A percentile compares a stretch with the other conserved stretches of the same genome.
Evolutionary conservation across 306 rosid species (phyloP).

Genomic region (Carpinus fangiana): DNA sequence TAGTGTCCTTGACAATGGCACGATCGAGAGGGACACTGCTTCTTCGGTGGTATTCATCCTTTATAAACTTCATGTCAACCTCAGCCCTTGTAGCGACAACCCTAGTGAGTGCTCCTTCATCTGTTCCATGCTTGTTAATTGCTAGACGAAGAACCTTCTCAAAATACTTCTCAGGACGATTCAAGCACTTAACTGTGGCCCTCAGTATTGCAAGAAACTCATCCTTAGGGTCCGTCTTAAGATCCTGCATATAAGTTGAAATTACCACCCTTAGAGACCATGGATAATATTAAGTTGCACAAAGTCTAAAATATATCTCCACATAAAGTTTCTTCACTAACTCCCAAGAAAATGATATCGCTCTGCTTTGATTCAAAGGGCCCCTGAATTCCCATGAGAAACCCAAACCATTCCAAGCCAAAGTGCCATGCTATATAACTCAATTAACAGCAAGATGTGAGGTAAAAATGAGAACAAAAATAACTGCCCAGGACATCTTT

Average conservation of each 20-base stretch:
- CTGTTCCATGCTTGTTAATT: neutral
- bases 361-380: too few relatives aligned
- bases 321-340: too few relatives aligned
- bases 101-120: conserved; percentile 52
- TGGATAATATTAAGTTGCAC: too few relatives aligned
- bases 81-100: conserved; percentile 47
- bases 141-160: neutral
- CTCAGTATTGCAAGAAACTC: conserved; percentile 71
- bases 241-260: conserved; percentile 50
- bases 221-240: conserved; percentile 59
- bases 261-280: conserved; percentile 11
- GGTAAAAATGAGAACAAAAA: too few relatives aligned
- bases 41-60: conserved; percentile 4
- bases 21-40: conserved; percentile 45
- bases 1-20: conserved; percentile 36
- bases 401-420: too few relatives aligned
- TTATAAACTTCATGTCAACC: conserved; percentile 41
- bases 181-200: conserved; percentile 61
- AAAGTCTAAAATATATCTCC: too few relatives aligned
- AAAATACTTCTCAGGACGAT: neutral
- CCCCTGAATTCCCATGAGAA: too few relatives aligned
- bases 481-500: neutral
- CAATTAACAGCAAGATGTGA: too few relatives aligned
- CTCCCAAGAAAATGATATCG: too few relatives aligned
- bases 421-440: too few relatives aligned